phyloP scores from a whole-genome alignment of 257 asterid species.

The Prunella vulgaris region DNA sequence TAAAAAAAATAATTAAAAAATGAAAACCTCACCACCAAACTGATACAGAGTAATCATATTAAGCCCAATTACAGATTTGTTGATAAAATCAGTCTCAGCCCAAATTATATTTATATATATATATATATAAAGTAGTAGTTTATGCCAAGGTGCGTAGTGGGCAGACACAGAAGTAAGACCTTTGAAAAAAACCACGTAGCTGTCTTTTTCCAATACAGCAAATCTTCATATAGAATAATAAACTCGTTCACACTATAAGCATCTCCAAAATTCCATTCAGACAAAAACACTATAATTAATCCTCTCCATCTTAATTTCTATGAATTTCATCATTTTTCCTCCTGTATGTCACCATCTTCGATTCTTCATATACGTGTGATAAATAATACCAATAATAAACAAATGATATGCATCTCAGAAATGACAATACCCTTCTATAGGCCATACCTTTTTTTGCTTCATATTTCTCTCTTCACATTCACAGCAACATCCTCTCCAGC shows the following conservation, averaged over 20 bases:
- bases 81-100: too few relatives aligned
- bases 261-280: background rate
- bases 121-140: too few relatives aligned
- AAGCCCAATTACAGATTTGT: too few relatives aligned
- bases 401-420: background rate
- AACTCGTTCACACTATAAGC: background rate
- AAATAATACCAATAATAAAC: background rate
- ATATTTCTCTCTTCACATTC: constrained; percentile 16
- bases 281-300: background rate
- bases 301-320: background rate
- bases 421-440: background rate
- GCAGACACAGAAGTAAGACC: background rate
- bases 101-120: too few relatives aligned
- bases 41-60: too few relatives aligned
- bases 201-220: background rate
- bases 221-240: background rate
- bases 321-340: background rate
- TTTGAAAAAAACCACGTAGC: background rate
- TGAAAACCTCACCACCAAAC: too few relatives aligned
- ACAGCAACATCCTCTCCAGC: constrained; percentile 37
- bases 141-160: background rate
- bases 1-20: too few relatives aligned
- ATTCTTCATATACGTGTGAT: background rate
- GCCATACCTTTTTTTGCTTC: constrained; percentile 15
- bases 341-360: background rate